These are phyloP conservation scores for Fagus crenata DNA, from an alignment of 306 rosid species.

Conservation along the genomic window DNA sequence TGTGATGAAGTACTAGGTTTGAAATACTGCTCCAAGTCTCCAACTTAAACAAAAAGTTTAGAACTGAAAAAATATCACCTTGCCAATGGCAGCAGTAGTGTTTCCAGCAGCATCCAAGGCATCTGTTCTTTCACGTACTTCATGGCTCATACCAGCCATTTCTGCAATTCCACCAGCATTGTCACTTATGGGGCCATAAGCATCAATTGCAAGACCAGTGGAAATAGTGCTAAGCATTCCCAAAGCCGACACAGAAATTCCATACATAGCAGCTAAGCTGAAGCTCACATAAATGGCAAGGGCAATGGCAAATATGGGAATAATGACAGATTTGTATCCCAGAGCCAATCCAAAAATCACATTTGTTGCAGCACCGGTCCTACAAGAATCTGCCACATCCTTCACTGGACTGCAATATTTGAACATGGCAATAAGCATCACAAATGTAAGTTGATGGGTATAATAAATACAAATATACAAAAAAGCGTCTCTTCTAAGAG, in stretches of 20 bases:
- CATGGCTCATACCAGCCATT: conserved; percentile 74
- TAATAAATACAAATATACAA: background rate
- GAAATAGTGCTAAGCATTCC: conserved; percentile 80
- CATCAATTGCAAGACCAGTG: conserved; percentile 76
- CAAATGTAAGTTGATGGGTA: background rate
- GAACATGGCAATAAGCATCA: conserved; percentile 25
- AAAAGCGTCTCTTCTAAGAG: background rate
- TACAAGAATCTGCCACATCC: conserved; percentile 82
- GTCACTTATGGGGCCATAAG: conserved; percentile 75
- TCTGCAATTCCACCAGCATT: conserved; percentile 77
- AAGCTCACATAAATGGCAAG: conserved; percentile 70
- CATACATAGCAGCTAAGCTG: conserved; percentile 73
- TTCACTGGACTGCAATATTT: conserved; percentile 61
- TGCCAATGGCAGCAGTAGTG: conserved; percentile 80
- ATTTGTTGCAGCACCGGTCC: conserved; percentile 72
- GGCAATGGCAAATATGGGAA: conserved; percentile 67
- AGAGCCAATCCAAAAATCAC: conserved; percentile 70
- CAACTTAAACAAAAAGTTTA: background rate
- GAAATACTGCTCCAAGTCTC: background rate
- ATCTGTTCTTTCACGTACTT: conserved; percentile 63
- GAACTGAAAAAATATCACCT: conserved; percentile 35
- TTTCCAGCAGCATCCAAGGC: conserved; percentile 80
- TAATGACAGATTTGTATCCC: conserved; percentile 68
- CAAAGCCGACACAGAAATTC: conserved; percentile 67
- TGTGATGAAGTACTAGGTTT: no score